Conservation (phyloP, 2,329 filamentous ascomycete genomes). For the Diaporthe ampelina region DNA sequence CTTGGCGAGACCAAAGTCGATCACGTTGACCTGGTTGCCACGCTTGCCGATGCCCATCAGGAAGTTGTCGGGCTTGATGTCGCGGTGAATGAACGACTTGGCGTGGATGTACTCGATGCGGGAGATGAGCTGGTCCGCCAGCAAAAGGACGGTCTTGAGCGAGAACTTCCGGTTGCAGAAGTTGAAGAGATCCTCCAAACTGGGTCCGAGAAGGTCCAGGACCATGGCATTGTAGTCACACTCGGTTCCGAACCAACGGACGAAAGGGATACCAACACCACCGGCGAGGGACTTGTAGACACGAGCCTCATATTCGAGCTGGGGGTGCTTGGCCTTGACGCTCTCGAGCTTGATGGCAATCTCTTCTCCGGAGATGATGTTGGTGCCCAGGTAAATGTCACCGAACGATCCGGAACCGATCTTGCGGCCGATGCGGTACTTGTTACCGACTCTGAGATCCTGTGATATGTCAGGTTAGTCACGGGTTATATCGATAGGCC, state of each 20-base stretch:
- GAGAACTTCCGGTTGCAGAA: conserved; percentile 99
- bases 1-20: conserved; percentile 99
- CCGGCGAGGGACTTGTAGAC: conserved; percentile 93
- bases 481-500: background rate
- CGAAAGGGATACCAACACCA: conserved; percentile 97
- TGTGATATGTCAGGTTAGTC: conserved; percentile 54
- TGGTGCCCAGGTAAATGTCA: conserved; percentile 98
- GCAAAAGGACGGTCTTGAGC: conserved; percentile 94
- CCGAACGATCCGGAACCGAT: conserved; percentile 98
- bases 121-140: conserved; percentile 98
- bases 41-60: conserved; percentile 99
- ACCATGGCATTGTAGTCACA: conserved; percentile 99
- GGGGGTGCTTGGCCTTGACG: conserved; percentile 99
- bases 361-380: conserved; percentile 99
- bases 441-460: conserved; percentile 99
- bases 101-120: conserved; percentile 99
- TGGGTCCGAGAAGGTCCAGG: conserved; percentile 94
- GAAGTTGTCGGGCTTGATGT: conserved; percentile 99
- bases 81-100: conserved; percentile 99
- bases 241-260: conserved; percentile 99
- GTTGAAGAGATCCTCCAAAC: conserved; percentile 98
- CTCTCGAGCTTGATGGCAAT: conserved; percentile 99
- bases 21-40: conserved; percentile 99
- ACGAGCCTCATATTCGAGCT: conserved; percentile 98
- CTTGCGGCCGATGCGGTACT: conserved; percentile 99